Evolutionary conservation across 768 basidiomycete genomes (phyloP).

Genomic region (Suillus paluster): DNA sequence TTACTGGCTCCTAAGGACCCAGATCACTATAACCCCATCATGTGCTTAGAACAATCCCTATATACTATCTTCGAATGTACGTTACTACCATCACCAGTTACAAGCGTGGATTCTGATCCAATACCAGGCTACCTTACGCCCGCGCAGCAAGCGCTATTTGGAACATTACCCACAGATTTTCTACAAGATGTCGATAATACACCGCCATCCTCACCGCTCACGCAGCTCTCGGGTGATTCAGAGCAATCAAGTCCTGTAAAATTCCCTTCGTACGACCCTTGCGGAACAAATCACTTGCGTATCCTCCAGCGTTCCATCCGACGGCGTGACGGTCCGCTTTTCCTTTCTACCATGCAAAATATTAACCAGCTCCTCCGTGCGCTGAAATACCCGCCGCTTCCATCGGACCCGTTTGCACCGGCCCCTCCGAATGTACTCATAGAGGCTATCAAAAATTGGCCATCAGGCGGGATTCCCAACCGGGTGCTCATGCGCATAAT

Average conservation of each 20-base stretch:
- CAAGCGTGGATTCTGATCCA: constrained; percentile 13
- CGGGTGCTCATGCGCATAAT: constrained; percentile 74
- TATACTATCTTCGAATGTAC: constrained; percentile 76
- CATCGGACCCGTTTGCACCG: constrained; percentile 53
- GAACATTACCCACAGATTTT: constrained; percentile 57
- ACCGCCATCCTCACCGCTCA: constrained; percentile 37
- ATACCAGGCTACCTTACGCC: constrained; percentile 67
- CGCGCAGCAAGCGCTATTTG: constrained; percentile 67
- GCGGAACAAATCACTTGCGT: constrained; percentile 50
- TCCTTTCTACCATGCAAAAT: constrained; percentile 60
- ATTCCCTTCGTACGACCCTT: constrained; percentile 32
- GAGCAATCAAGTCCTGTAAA: constrained; percentile 36
- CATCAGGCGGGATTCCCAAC: constrained; percentile 57
- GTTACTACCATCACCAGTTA: constrained; percentile 6
- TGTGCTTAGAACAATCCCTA: constrained; percentile 74
- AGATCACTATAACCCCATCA: constrained; percentile 86
- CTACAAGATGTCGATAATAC: constrained; percentile 25
- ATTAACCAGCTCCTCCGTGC: constrained; percentile 65
- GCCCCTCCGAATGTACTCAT: constrained; percentile 53
- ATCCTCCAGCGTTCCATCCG: constrained; percentile 72
- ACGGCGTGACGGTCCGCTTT: constrained; percentile 71
- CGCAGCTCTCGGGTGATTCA: constrained; percentile 34
- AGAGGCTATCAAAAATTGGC: constrained; percentile 54
- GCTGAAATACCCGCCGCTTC: constrained; percentile 68
- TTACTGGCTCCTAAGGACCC: constrained; percentile 82